Evolutionary conservation across 192 early-diverging fungal species (phyloP).

Genomic region (Jimgerdemannia lactiflua): DNA sequence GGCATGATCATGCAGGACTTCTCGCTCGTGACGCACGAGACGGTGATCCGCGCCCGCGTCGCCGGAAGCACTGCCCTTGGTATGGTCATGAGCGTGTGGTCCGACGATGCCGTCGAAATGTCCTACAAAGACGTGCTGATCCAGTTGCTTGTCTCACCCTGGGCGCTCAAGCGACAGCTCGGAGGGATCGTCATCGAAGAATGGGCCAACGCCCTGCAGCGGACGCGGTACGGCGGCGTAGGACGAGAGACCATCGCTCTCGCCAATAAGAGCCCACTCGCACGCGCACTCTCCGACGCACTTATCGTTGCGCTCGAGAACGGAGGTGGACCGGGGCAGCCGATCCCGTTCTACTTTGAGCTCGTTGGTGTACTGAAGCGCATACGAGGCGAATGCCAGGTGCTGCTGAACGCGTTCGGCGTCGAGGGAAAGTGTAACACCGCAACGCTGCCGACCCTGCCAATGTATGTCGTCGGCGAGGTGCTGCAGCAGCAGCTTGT

Average conservation of each 20-base stretch:
- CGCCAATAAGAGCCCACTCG: constrained; percentile 40
- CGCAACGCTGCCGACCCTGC: constrained; percentile 46
- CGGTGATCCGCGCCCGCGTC: constrained; percentile 80
- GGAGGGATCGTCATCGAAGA: constrained; percentile 78
- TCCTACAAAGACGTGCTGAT: constrained; percentile 53
- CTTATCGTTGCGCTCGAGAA: constrained; percentile 54
- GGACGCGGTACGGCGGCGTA: constrained; percentile 18
- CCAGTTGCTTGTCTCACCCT: constrained; percentile 62
- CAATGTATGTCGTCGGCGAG: constrained; percentile 41
- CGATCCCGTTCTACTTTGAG: constrained; percentile 62
- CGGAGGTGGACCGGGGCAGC: constrained; percentile 30
- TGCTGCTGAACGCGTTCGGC: constrained; percentile 58
- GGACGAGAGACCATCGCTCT: constrained; percentile 27
- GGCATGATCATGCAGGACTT: constrained; percentile 93
- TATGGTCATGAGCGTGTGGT: constrained; percentile 60
- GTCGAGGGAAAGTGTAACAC: constrained; percentile 40
- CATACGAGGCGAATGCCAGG: constrained; percentile 65
- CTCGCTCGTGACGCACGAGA: constrained; percentile 70
- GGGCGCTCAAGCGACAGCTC: constrained; percentile 78
- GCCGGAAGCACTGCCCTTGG: constrained; percentile 79
- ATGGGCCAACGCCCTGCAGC: constrained; percentile 58
- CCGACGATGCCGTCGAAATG: constrained; percentile 38
- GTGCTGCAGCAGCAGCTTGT: constrained; percentile 8
- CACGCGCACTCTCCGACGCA: constrained; percentile 48
- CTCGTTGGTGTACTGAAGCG: constrained; percentile 54